Percentiles rank a stretch among this genome's conserved stretches.
Conservation (phyloP, 306 rosid species). For the Prunus mume region DNA sequence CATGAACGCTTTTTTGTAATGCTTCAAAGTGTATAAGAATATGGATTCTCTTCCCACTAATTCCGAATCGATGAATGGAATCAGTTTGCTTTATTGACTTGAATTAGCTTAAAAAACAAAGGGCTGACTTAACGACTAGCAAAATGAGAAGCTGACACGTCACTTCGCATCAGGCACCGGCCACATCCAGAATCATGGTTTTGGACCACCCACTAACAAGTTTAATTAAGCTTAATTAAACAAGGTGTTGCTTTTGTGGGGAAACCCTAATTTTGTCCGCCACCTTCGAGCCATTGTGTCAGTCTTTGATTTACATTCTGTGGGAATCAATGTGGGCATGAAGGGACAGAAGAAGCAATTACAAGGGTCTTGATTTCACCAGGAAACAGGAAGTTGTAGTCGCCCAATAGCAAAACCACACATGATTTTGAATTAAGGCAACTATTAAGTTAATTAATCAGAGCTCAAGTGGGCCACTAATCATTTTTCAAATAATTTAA, state of each 20-base stretch:
- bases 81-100: constrained; percentile 17
- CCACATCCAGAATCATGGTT: neutral
- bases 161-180: constrained; percentile 17
- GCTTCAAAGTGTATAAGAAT: neutral
- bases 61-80: constrained; percentile 2
- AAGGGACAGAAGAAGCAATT: constrained; percentile 38
- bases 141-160: constrained; percentile 6
- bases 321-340: constrained; percentile 38
- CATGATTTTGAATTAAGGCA: constrained; percentile 8
- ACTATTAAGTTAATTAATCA: neutral
- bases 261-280: constrained; percentile 45
- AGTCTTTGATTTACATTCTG: constrained; percentile 23
- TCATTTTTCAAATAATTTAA: neutral
- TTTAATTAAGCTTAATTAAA: constrained; percentile 3
- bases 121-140: constrained; percentile 1
- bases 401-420: constrained; percentile 27
- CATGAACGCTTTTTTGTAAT: neutral
- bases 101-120: neutral
- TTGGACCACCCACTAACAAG: constrained; percentile 22
- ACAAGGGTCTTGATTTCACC: constrained; percentile 47
- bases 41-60: constrained; percentile 5
- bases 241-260: constrained; percentile 20
- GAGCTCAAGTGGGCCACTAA: constrained; percentile 19
- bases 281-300: constrained; percentile 23
- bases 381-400: constrained; percentile 10